Percentiles rank a stretch among this genome's conserved stretches.
These are phyloP conservation scores for Circinella minor DNA, from an alignment of 371 early-diverging fungal genomes.

Conservation along the genomic window DNA sequence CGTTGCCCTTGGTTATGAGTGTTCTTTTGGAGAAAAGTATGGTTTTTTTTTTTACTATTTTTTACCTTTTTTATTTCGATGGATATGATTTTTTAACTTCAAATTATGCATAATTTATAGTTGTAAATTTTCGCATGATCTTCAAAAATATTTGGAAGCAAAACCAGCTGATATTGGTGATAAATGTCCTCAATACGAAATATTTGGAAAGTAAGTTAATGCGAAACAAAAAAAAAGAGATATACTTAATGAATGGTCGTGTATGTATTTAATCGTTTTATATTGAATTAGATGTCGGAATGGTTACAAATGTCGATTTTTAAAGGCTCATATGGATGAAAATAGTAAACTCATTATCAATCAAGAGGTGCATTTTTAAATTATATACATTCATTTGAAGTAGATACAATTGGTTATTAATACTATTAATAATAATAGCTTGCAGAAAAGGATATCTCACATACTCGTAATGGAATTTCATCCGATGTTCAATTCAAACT, in stretches of 20 bases:
- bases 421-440: slow-evolving; percentile 13
- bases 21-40: slow-evolving; percentile 57
- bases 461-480: slow-evolving; percentile 45
- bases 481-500: slow-evolving; percentile 55
- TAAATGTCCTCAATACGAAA: slow-evolving; percentile 74
- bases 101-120: slow-evolving; percentile 22
- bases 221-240: no score
- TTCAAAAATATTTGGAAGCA: slow-evolving; percentile 59
- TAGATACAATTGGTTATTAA: background rate
- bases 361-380: slow-evolving; percentile 42
- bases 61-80: background rate
- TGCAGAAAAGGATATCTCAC: slow-evolving; percentile 33
- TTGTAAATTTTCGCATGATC: slow-evolving; percentile 73
- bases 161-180: slow-evolving; percentile 79
- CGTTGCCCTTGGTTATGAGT: slow-evolving; percentile 54
- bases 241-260: no score
- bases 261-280: no score
- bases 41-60: background rate
- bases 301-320: slow-evolving; percentile 83
- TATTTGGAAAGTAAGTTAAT: slow-evolving; percentile 70
- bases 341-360: slow-evolving; percentile 55
- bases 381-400: background rate
- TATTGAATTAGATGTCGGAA: slow-evolving; percentile 48
- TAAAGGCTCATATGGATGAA: slow-evolving; percentile 68
- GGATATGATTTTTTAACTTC: background rate